Evolutionary conservation across 1,139 yeast genomes (phyloP).

Genomic region (Pichia norvegensis): DNA sequence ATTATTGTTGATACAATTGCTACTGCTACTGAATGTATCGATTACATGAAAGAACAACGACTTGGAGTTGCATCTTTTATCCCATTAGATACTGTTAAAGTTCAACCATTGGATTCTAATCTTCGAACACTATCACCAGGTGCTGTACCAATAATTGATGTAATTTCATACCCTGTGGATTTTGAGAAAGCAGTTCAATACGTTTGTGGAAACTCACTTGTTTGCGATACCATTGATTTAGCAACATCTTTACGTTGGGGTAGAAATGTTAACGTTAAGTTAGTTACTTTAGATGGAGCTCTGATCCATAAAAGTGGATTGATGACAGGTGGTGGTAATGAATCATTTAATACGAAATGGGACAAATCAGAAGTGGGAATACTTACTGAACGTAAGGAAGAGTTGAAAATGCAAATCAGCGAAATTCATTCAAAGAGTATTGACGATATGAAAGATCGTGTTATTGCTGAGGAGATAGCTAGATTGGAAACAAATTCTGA

Average conservation of each 20-base stretch:
- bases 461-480: constrained; percentile 46
- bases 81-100: constrained; percentile 77
- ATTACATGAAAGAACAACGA: constrained; percentile 76
- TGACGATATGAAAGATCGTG: constrained; percentile 51
- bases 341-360: constrained; percentile 47
- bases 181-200: constrained; percentile 75
- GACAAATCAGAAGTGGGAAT: constrained; percentile 62
- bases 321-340: constrained; percentile 80
- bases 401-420: constrained; percentile 45
- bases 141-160: constrained; percentile 64
- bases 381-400: constrained; percentile 54
- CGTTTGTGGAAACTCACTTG: constrained; percentile 71
- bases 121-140: constrained; percentile 49
- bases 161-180: constrained; percentile 60
- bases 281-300: constrained; percentile 80
- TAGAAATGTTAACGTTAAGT: constrained; percentile 49
- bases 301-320: constrained; percentile 78
- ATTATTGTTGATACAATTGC: constrained; percentile 71
- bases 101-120: constrained; percentile 45
- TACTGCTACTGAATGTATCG: constrained; percentile 78
- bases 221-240: constrained; percentile 62
- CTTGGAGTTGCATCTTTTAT: constrained; percentile 81
- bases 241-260: constrained; percentile 77
- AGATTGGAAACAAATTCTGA: constrained; percentile 50
- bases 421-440: constrained; percentile 44